phyloP scores from a whole-genome alignment of 768 basidiomycete species.

The Rhizopogon vinicolor region DNA sequence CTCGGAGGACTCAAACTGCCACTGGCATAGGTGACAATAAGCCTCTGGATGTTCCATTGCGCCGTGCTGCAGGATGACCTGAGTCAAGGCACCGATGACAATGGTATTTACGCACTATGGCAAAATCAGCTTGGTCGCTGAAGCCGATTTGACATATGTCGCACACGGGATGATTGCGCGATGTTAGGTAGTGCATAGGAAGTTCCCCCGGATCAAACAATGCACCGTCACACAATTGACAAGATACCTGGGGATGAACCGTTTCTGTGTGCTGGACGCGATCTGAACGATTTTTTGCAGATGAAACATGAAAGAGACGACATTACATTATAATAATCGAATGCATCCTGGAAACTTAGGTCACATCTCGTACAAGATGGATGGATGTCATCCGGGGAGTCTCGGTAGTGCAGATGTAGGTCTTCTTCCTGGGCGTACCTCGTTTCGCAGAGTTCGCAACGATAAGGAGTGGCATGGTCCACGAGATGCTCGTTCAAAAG shows the following conservation, averaged over 20 bases:
- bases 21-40: conserved; percentile 32
- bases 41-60: conserved; percentile 26
- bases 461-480: conserved; percentile 22
- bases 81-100: conserved; percentile 7
- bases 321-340: conserved; percentile 24
- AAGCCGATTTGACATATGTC: conserved; percentile 23
- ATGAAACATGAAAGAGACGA: not conserved
- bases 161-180: conserved; percentile 24
- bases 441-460: conserved; percentile 17
- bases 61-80: conserved; percentile 20
- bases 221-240: conserved; percentile 22
- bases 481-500: conserved; percentile 25
- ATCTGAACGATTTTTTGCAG: not conserved
- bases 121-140: conserved; percentile 20
- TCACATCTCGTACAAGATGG: conserved; percentile 31
- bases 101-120: conserved; percentile 16
- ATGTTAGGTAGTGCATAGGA: conserved; percentile 19
- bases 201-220: conserved; percentile 19
- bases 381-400: conserved; percentile 30
- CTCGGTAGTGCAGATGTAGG: conserved; percentile 34
- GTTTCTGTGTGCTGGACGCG: conserved; percentile 34
- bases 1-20: conserved; percentile 34
- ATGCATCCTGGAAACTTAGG: conserved; percentile 29
- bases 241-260: conserved; percentile 32
- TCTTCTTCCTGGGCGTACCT: conserved; percentile 29